Percentiles rank a stretch among this genome's conserved stretches.
phyloP scores from a whole-genome alignment of 352 stramenopile species.

The Pythium guiyangense region DNA sequence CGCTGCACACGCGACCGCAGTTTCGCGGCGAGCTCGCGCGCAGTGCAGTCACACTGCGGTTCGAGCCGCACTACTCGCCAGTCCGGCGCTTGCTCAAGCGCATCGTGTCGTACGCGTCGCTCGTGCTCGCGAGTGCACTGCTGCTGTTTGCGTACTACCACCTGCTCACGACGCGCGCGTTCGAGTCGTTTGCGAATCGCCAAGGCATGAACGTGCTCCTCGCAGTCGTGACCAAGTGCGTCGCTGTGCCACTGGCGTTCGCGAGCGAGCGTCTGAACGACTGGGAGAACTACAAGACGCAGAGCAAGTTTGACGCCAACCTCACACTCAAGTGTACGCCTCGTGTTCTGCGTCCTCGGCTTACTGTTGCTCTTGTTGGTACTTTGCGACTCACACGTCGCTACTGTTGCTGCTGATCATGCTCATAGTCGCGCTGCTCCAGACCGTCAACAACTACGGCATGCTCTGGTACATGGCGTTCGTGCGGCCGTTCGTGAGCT shows the following conservation, averaged over 20 bases:
- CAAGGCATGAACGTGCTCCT: conserved; percentile 29
- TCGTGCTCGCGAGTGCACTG: conserved; percentile 19
- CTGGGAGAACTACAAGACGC: conserved; percentile 75
- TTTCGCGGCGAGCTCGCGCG: conserved; percentile 49
- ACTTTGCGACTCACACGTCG: background rate
- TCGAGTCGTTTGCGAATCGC: conserved; percentile 21
- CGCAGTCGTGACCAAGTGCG: conserved; percentile 36
- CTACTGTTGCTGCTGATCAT: background rate
- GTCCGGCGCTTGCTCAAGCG: conserved; percentile 24
- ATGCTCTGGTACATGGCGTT: conserved; percentile 53
- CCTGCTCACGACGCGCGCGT: conserved; percentile 30
- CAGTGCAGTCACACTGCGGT: conserved; percentile 46
- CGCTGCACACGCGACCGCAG: conserved; percentile 29
- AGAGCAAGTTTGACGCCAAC: conserved; percentile 57
- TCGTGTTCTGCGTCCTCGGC: background rate
- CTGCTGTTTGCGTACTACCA: conserved; percentile 26
- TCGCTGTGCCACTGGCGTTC: conserved; percentile 17
- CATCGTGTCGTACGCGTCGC: conserved; percentile 18
- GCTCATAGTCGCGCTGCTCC: conserved; percentile 41
- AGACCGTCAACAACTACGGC: conserved; percentile 60
- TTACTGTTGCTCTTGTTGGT: background rate
- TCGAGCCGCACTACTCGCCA: conserved; percentile 44
- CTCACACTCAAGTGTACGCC: conserved; percentile 74
- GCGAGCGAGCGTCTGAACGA: conserved; percentile 36
- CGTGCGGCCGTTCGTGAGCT: conserved; percentile 26